phyloP scores from a whole-genome alignment of 352 stramenopile genomes.

The Phytophthora pisi region DNA sequence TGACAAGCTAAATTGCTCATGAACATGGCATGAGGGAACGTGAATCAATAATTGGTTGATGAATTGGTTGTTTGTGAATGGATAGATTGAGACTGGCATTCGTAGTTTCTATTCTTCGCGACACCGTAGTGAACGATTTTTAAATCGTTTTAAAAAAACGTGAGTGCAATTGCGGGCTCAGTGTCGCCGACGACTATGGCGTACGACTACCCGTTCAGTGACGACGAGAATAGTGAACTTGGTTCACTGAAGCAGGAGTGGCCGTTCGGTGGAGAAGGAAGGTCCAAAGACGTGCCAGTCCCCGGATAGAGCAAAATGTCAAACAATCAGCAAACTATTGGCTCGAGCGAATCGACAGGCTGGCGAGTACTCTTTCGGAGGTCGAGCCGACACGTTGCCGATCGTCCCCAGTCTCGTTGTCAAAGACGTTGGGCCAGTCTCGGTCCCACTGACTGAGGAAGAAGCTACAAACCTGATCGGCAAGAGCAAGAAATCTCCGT shows the following conservation, averaged over 20 bases:
- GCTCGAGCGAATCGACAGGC: neutral
- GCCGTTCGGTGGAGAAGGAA: no score
- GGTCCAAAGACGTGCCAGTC: no score
- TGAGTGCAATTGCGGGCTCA: neutral
- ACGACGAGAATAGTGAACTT: no score
- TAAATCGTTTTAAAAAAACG: neutral
- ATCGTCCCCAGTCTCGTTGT: neutral
- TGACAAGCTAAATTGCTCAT: no score
- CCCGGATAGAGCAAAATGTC: no score
- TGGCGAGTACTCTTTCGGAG: neutral
- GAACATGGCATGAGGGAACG: no score
- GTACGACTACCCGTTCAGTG: neutral
- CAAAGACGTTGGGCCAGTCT: neutral
- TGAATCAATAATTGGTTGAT: no score
- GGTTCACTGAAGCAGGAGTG: no score
- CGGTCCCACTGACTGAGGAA: neutral
- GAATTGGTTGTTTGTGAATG: no score
- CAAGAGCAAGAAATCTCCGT: conserved; percentile 1
- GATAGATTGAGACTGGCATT: no score
- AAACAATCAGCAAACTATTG: neutral
- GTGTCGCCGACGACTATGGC: neutral
- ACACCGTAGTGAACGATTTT: neutral
- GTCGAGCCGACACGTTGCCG: neutral
- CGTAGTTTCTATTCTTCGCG: neutral
- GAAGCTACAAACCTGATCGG: neutral